phyloP scores from a whole-genome alignment of 495 filamentous ascomycete genomes.

The Cudoniella acicularis region DNA sequence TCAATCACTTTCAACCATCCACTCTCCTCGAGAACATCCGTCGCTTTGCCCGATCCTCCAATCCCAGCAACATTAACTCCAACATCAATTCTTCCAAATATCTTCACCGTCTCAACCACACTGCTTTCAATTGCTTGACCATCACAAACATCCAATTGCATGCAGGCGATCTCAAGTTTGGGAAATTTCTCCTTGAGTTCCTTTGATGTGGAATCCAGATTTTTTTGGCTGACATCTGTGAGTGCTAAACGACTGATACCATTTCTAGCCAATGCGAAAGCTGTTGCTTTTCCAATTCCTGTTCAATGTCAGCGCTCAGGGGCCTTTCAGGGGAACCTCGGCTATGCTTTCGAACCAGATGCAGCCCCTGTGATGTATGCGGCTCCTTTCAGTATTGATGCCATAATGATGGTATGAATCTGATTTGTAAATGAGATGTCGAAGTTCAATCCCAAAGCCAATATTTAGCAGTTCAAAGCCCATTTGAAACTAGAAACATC shows the following conservation, averaged over 20 bases:
- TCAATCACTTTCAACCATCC: conserved; percentile 41
- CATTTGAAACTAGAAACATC: too few species aligned
- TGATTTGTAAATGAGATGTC: too few species aligned
- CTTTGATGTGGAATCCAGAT: conserved; percentile 20
- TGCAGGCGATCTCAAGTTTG: conserved; percentile 26
- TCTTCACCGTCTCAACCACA: conserved; percentile 43
- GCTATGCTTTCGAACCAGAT: conserved; percentile 27
- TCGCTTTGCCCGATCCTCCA: conserved; percentile 54
- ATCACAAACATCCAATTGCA: conserved; percentile 31
- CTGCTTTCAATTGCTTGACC: conserved; percentile 28
- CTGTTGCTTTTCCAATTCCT: conserved; percentile 37
- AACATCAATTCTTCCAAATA: conserved; percentile 54
- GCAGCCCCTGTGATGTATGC: conserved; percentile 40
- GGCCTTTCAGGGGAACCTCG: background rate
- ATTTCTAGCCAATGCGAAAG: conserved; percentile 32
- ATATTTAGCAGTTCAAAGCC: too few species aligned
- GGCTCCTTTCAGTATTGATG: conserved; percentile 28
- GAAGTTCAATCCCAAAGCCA: too few species aligned
- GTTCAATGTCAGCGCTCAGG: background rate
- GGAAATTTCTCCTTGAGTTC: conserved; percentile 27
- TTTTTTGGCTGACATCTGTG: conserved; percentile 28
- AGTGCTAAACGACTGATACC: conserved; percentile 33
- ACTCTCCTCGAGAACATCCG: conserved; percentile 30
- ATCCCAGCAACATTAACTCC: conserved; percentile 70
- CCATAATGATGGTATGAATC: background rate